phyloP scores from a whole-genome alignment of 2,329 filamentous ascomycete genomes.

The Cladophialophora immunda region DNA sequence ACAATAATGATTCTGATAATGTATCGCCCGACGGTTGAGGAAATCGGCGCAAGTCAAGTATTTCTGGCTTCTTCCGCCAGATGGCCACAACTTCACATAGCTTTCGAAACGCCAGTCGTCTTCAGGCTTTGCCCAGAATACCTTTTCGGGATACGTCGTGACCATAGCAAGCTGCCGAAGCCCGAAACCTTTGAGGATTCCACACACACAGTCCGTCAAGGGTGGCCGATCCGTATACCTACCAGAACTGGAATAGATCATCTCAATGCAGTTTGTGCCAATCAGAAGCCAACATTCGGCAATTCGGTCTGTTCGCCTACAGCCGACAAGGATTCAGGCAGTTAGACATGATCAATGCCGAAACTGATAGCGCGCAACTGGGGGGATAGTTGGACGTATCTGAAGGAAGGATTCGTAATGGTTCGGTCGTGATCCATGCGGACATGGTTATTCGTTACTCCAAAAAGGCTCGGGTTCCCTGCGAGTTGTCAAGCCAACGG shows the following conservation, averaged over 20 bases:
- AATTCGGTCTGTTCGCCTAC: not conserved
- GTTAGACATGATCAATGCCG: not conserved
- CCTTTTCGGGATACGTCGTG: not conserved
- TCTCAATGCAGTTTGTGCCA: not conserved
- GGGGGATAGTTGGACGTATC: not conserved
- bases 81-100: not conserved
- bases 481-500: not conserved
- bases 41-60: not conserved
- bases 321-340: not conserved
- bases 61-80: not conserved
- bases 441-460: not conserved
- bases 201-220: not conserved
- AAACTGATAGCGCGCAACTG: not conserved
- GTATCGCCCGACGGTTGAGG: not conserved
- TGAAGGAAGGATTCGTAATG: not conserved
- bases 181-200: not conserved
- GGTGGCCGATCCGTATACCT: not conserved
- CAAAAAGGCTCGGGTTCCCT: not conserved
- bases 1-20: not conserved
- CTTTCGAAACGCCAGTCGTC: not conserved
- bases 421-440: not conserved
- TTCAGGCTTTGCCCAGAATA: not conserved
- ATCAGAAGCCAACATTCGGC: not conserved
- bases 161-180: not conserved
- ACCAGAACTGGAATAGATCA: not conserved